Evolutionary conservation across 1,139 yeast genomes (phyloP), one percentile per base, ranked within the genome.

Genomic region (Zygosaccharomyces sapae): DNA sequence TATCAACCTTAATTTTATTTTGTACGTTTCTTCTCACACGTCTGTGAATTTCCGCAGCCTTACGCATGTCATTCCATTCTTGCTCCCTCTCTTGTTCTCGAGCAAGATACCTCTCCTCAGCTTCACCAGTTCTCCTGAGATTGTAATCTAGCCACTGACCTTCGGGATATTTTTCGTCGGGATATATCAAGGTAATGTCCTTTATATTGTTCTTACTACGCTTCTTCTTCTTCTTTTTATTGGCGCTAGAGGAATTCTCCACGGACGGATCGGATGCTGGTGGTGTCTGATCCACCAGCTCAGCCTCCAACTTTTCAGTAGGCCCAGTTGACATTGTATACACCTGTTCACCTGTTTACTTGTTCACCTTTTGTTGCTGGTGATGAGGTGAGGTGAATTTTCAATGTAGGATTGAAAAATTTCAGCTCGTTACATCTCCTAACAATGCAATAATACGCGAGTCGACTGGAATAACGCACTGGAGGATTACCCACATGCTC

Each of bases 41-140:
- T 55, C 97, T 80, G 64, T 92, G 98, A 46, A 89, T 85, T 68
- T 92, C 99, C 0, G 97, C 96, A 40, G 90, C 98, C 64, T 89
- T 88, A 60, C 99, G 81, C 70, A 89, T 83, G 55, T 90, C 97
- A 56, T 89, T 85, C 86, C 95, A 87, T 44, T 71, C 72, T 53
- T 75, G 72, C 56, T 78, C 76, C 53, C 74, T 72, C 62, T 81
- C 86, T 33, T 49, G 41, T 45, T 61, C 62, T 53, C 89, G 76
- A 57, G 86, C 95, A 59, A 83, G 68, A 57, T 86, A 83, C 55
- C 97, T 75, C 66, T 81, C 78, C 65, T 92, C 98, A 63, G 88
- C 97, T 52, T 81, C 81, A 0, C 97, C 89, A 16, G 86, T 79
- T 55, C 98, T 79, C 62, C 79, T 79, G 47, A 81, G 71, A 62